phyloP scores from a whole-genome alignment of 176 grass and related monocot genomes.

The Aegilops tauschii region DNA sequence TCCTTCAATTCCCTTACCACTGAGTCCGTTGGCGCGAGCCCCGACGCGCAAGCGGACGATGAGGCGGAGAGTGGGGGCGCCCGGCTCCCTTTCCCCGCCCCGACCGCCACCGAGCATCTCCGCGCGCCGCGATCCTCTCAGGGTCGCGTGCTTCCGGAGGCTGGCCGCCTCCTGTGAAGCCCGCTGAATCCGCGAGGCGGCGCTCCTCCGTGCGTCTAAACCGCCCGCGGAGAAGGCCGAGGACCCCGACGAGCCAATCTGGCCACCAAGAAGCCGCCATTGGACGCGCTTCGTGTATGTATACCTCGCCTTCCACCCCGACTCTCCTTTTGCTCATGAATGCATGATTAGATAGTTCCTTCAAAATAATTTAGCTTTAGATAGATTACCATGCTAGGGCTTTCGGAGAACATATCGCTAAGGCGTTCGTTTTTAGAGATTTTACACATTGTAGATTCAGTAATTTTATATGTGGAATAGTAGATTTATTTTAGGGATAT shows the following conservation, averaged over 20 bases:
- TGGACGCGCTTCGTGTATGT: slow-evolving; percentile 21
- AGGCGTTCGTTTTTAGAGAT: no score
- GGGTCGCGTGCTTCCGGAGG: slow-evolving; percentile 19
- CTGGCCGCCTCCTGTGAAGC: not conserved
- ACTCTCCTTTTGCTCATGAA: not conserved
- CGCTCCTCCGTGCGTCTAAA: not conserved
- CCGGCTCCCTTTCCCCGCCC: not conserved
- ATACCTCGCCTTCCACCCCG: not conserved
- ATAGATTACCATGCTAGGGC: no score
- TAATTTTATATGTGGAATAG: not conserved
- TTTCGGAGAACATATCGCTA: no score
- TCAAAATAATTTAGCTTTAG: no score
- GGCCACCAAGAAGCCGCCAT: not conserved
- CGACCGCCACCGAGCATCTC: not conserved
- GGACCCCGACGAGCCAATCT: not conserved
- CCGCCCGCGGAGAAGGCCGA: not conserved
- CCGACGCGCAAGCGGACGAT: not conserved
- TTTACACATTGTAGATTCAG: no score
- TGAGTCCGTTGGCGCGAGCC: no score
- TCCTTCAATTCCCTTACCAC: no score
- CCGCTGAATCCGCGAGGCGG: not conserved
- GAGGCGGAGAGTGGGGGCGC: not conserved
- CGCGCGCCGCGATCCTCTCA: slow-evolving; percentile 1
- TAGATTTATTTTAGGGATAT: not conserved
- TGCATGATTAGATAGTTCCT: no score